phyloP scores from a whole-genome alignment of 2,329 filamentous ascomycete genomes.

The Scolecobasidium constrictum region DNA sequence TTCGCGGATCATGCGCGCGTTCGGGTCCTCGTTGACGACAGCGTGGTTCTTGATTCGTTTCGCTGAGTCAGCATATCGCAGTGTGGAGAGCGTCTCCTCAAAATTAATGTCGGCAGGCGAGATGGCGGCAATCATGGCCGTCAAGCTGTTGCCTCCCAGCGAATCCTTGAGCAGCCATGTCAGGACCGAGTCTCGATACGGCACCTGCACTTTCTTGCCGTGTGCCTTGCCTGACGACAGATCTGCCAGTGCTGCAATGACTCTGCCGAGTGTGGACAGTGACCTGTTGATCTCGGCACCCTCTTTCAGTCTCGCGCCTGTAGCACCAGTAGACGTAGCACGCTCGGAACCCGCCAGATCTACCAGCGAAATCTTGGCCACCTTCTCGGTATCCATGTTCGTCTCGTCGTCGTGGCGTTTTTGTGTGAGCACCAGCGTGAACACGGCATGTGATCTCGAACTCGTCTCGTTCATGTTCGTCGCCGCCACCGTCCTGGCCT shows the following conservation, averaged over 20 bases:
- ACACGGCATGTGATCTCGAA: slow-evolving; percentile 95
- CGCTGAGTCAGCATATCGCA: slow-evolving; percentile 92
- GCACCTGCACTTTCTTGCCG: slow-evolving; percentile 74
- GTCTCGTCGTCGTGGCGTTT: slow-evolving; percentile 86
- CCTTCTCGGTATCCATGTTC: slow-evolving; percentile 95
- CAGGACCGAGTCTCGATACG: slow-evolving; percentile 91
- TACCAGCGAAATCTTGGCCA: slow-evolving; percentile 94
- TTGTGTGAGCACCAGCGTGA: slow-evolving; percentile 90
- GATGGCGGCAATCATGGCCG: slow-evolving; percentile 98
- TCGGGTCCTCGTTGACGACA: slow-evolving; percentile 97
- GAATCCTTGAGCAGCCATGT: slow-evolving; percentile 98
- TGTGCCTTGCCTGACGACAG: slow-evolving; percentile 71
- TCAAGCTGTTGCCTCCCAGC: slow-evolving; percentile 96
- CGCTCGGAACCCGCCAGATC: slow-evolving; percentile 96
- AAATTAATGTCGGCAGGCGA: slow-evolving; percentile 98
- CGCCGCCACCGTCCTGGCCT: slow-evolving; percentile 91
- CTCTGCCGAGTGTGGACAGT: slow-evolving; percentile 87
- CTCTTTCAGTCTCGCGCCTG: slow-evolving; percentile 88
- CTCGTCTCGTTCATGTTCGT: slow-evolving; percentile 99
- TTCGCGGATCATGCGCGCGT: slow-evolving; percentile 96
- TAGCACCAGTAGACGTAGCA: slow-evolving; percentile 94
- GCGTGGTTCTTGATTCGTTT: slow-evolving; percentile 99
- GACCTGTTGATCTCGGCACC: slow-evolving; percentile 98
- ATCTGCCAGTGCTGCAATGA: slow-evolving; percentile 92
- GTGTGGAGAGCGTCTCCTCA: slow-evolving; percentile 89